Percentiles rank a stretch among this genome's conserved stretches.
These are phyloP conservation scores for Coffea humblotiana DNA, from an alignment of 305 asterid genomes.

Conservation along the genomic window DNA sequence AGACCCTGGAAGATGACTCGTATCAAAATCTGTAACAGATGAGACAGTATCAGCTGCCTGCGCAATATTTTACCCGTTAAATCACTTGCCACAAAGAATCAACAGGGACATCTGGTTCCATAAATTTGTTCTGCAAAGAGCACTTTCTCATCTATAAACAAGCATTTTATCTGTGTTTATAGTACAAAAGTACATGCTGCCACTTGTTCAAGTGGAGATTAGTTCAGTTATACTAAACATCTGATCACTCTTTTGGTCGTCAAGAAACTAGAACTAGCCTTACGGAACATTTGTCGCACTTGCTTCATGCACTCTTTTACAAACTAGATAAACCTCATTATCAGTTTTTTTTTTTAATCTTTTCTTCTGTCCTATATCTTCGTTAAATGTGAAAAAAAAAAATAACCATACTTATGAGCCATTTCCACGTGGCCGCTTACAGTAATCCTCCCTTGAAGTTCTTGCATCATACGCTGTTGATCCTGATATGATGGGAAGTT, in stretches of 20 bases:
- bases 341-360: no score
- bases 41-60: not conserved
- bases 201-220: not conserved
- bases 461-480: not conserved
- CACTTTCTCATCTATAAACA: no score
- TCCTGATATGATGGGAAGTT: conserved; percentile 13
- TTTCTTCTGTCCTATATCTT: not conserved
- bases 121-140: no score
- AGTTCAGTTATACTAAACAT: not conserved
- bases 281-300: not conserved
- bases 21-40: not conserved
- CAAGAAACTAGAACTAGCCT: not conserved
- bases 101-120: no score
- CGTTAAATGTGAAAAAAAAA: not conserved
- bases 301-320: not conserved
- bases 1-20: not conserved
- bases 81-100: no score
- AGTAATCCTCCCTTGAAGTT: conserved; percentile 12
- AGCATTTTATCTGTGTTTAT: not conserved
- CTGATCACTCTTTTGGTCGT: not conserved
- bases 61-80: no score
- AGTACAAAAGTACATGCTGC: not conserved
- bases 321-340: not conserved
- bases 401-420: conserved; percentile 1
- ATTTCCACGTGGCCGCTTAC: conserved; percentile 31